Evolutionary conservation across 306 rosid species (phyloP).

Genomic region (Prunus padus): DNA sequence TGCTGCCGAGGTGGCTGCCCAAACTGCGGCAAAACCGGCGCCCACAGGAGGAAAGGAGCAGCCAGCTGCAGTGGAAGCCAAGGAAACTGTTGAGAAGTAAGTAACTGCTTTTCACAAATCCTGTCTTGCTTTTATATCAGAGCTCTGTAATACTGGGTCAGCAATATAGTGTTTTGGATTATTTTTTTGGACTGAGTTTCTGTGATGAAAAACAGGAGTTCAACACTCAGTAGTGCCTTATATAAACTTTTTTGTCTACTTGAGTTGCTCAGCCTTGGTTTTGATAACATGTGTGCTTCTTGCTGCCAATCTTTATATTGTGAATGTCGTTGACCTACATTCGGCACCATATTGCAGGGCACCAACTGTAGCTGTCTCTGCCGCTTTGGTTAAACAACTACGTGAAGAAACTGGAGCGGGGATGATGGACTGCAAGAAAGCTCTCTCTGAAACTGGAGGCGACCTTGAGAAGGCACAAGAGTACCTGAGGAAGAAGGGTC

Average conservation of each 20-base stretch:
- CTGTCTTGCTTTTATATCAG: slow-evolving; percentile 1
- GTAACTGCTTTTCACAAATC: slow-evolving; percentile 24
- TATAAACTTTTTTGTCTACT: background rate
- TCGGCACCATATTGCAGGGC: slow-evolving; percentile 50
- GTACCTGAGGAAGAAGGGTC: slow-evolving; percentile 94
- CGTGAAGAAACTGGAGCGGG: slow-evolving; percentile 98
- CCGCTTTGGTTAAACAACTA: slow-evolving; percentile 78
- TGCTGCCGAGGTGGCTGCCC: slow-evolving; percentile 99
- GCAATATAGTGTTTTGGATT: background rate
- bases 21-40: slow-evolving; percentile 67
- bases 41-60: slow-evolving; percentile 48
- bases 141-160: background rate
- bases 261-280: background rate
- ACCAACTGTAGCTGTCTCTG: slow-evolving; percentile 61
- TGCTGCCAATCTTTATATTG: slow-evolving; percentile 4
- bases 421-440: slow-evolving; percentile 99
- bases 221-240: background rate
- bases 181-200: background rate
- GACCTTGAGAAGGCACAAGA: slow-evolving; percentile 96
- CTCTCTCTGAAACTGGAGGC: slow-evolving; percentile 91
- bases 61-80: slow-evolving; percentile 50
- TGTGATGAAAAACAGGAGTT: background rate
- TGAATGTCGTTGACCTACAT: slow-evolving; percentile 4
- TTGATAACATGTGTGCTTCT: background rate
- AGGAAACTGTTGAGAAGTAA: slow-evolving; percentile 72